Evolutionary conservation across 192 early-diverging fungal genomes (phyloP).

Genomic region (Linnemannia hyalina): DNA sequence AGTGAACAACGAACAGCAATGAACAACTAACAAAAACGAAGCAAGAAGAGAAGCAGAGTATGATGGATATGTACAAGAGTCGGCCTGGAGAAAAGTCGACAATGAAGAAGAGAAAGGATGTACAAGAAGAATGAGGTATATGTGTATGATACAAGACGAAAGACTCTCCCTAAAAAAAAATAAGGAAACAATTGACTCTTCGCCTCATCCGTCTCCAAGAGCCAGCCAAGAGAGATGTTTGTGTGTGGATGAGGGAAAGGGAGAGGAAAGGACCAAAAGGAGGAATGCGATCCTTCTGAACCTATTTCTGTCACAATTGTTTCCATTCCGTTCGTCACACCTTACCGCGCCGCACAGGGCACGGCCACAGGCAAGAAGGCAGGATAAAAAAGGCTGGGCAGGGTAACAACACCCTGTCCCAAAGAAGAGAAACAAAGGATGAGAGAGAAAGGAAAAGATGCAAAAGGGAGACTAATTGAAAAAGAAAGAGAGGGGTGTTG

Average conservation of each 20-base stretch:
- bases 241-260: not conserved
- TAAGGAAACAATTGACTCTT: not conserved
- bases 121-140: constrained; percentile 5
- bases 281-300: not conserved
- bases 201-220: not conserved
- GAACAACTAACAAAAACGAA: not conserved
- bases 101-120: not conserved
- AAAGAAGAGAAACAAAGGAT: not conserved
- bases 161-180: not conserved
- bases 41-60: not conserved
- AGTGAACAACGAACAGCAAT: not conserved
- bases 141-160: constrained; percentile 14
- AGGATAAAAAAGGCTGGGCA: not conserved
- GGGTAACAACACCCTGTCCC: not conserved
- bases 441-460: not conserved
- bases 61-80: constrained; percentile 6
- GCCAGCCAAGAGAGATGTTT: constrained; percentile 4
- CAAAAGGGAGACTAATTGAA: not conserved
- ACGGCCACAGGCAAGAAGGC: not conserved
- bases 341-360: constrained; percentile 6
- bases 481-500: not conserved
- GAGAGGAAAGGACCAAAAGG: not conserved
- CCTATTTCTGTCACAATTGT: constrained; percentile 3
- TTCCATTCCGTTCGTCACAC: not conserved
- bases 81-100: not conserved